Evolutionary conservation across 108 stramenopile genomes (phyloP), one percentile per base, ranked within the genome.

Genomic region (Stephanodiscus triporus): DNA sequence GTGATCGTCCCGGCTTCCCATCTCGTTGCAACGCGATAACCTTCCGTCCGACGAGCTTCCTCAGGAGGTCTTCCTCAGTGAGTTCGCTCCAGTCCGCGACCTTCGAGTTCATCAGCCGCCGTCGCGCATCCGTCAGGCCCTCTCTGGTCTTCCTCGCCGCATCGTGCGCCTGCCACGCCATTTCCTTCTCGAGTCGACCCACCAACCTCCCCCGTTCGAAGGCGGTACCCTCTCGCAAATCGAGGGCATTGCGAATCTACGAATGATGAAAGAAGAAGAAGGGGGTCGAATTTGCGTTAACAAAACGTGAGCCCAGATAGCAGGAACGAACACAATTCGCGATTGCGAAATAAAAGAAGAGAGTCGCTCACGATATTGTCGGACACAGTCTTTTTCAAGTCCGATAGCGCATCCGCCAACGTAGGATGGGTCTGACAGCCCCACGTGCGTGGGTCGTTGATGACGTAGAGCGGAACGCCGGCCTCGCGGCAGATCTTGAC

Each of bases 361-460:
- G 82, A 82, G n/a, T 75, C 68, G 11, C 58, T 43, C 55, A 91
- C 85, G 49, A 92, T 70, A 13, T 86, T 82, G 27, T 87, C 77
- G 43, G 90, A 84, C 30, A 92, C 75, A 0, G 80, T 83, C 16
- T 65, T 77, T 26, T 88, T 78, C 71, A 95, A 86, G 24, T 91
- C 90, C 13, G 69, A 61, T 14, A 91, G 45, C 13, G 90, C 93
- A 47, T 87, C 84, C 40, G 66, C 51, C 19, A 93, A 59, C 14
- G 76, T 82, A 19, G 84, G 62, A 62, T 91, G 87, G 14, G 89
- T 90, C 37, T 88, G 86, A 17, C 76, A 73, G 22, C 89, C 90
- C 93, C 90, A 91, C 22, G 72, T 78, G 26, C 93, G 70, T 14
- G 93, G 91, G 82, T 95, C 94, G 36, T 92, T 85, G 37, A 95